Evolutionary conservation across 2,329 filamentous ascomycete species (phyloP).

Genomic region (Falciphora oryzae): DNA sequence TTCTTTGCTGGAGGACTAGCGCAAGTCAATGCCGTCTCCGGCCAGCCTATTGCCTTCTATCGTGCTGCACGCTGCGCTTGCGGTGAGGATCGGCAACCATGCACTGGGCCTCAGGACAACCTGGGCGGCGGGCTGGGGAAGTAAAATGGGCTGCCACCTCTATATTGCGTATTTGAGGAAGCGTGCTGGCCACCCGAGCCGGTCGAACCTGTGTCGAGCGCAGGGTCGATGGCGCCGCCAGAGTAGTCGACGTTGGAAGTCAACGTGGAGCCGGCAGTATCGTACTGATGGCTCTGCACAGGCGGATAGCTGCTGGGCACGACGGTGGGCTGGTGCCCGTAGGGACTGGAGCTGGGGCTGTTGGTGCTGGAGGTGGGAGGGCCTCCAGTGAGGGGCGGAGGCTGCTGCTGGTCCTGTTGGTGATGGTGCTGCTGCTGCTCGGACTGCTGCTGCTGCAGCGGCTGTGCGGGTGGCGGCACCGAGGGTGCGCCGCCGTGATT

Average conservation of each 20-base stretch:
- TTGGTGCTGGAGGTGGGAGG: constrained; percentile 23
- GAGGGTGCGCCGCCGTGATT: constrained; percentile 23
- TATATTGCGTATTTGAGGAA: not conserved
- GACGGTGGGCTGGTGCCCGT: constrained; percentile 38
- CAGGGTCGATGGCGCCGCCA: constrained; percentile 56
- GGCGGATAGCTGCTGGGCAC: constrained; percentile 35
- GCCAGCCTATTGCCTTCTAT: not conserved
- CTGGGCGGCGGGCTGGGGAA: not conserved
- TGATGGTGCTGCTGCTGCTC: constrained; percentile 24
- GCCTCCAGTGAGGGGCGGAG: constrained; percentile 27
- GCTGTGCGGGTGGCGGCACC: no score
- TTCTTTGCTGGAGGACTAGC: constrained; percentile 47
- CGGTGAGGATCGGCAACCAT: not conserved
- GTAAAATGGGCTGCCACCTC: constrained; percentile 5
- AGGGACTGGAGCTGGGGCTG: constrained; percentile 5
- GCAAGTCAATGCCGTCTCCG: constrained; percentile 35
- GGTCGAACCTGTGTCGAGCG: constrained; percentile 41
- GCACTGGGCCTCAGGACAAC: not conserved
- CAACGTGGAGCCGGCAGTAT: constrained; percentile 23
- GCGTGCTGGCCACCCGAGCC: constrained; percentile 2
- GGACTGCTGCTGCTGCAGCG: no score
- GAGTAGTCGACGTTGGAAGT: constrained; percentile 42
- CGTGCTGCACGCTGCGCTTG: not conserved
- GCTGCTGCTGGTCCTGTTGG: constrained; percentile 13
- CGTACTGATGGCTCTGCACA: constrained; percentile 24